Base-by-base conservation (phyloP, 2,329 filamentous ascomycete species). In the Rugonectria rugulosa region DNA sequence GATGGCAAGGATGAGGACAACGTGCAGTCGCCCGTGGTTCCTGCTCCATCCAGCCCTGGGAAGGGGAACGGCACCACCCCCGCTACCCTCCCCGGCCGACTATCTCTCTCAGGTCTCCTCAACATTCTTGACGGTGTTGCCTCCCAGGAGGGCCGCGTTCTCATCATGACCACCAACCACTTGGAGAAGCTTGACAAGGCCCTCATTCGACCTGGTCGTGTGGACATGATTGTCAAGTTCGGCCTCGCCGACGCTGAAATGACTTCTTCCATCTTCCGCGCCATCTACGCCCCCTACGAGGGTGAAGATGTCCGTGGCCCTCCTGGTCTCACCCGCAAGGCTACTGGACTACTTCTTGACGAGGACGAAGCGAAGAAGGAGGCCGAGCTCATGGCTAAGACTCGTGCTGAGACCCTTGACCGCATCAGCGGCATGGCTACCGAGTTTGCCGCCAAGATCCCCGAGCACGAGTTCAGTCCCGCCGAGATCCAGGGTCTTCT, bases 51-150 rank as follows among this genome's bases (percentile, higher is more conserved):
- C 19, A 23, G 43, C 8, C 40, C 57, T 6, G 36, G 20, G 45
- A 14, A 56, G 60, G 27, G n/a, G n/a, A n/a, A 24, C 55, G 29
- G 29, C n/a, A 23, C 14, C 15, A 12, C 60, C 8, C 23, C 63
- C 14, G 27, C 53, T 5, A 19, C 23, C 5, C 40, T 63, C 2
- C 51, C 55, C 6, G 67, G 67, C 2, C 73, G 80, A 4, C 73
- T 95, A 38, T 91, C 89, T 1, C 80, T 95, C 2, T 92, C 89
- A 0, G 90, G 89, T 0, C 78, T 95, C 2, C 83, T 95, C 42
- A 95, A 95, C 72, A 88, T 90, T 41, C 87, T 95, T 34, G 90
- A 96, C 63, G 90, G 91, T 32, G 84, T 87, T 6, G 83, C 83
- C 15, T 85, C 83, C 8, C 83, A 86, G 59, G 85, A 88, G 66